phyloP scores from a whole-genome alignment of 139 green algal genomes.

The Mychonastes homosphaera region DNA sequence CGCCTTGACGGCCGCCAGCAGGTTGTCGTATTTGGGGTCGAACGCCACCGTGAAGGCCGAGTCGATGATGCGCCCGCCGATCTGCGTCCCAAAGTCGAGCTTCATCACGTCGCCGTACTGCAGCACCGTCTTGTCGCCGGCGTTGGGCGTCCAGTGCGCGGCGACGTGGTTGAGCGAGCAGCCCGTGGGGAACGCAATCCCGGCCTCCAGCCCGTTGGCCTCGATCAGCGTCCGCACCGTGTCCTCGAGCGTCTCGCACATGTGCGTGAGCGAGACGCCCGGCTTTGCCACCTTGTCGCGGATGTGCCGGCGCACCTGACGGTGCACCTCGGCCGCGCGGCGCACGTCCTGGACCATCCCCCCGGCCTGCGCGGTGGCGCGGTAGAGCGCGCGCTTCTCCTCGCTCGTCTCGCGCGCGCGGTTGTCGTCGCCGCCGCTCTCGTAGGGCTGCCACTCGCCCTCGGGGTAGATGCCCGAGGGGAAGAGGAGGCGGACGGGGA shows the following conservation, averaged over 20 bases:
- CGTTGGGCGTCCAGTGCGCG: constrained; percentile 97
- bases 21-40: constrained; percentile 84
- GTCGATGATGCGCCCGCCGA: constrained; percentile 92
- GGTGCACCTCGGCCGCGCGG: constrained; percentile 91
- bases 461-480: constrained; percentile 55
- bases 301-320: constrained; percentile 87
- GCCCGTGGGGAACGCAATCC: constrained; percentile 49
- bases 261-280: constrained; percentile 76
- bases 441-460: constrained; percentile 76
- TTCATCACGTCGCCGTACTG: constrained; percentile 99
- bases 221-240: constrained; percentile 78
- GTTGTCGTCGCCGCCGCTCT: constrained; percentile 69
- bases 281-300: constrained; percentile 78
- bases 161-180: constrained; percentile 95
- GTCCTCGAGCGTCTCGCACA: constrained; percentile 93
- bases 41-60: constrained; percentile 91
- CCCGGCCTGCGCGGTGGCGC: too few relatives aligned
- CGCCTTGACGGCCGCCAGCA: constrained; percentile 81
- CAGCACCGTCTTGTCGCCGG: constrained; percentile 95
- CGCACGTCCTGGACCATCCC: constrained; percentile 90
- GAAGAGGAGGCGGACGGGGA: constrained; percentile 84
- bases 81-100: constrained; percentile 85
- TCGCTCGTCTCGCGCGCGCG: constrained; percentile 79
- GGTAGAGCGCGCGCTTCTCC: constrained; percentile 83
- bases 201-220: constrained; percentile 77